Conservation (phyloP, 306 rosid genomes). For the Bauhinia variegata region DNA sequence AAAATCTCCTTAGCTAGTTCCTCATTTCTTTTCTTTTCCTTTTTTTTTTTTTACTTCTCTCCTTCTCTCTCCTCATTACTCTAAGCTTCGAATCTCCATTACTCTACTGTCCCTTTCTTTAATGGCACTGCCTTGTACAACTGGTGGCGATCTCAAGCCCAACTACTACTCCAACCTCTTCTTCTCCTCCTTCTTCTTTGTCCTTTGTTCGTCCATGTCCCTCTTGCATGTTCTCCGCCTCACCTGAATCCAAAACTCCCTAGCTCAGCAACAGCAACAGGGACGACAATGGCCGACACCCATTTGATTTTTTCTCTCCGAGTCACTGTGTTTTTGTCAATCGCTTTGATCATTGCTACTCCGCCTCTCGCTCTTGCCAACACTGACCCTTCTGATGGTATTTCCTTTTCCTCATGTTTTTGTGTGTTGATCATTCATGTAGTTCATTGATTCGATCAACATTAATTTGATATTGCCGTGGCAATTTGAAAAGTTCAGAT, state of each 20-base stretch:
- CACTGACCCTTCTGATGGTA: constrained; percentile 90
- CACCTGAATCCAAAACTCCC: constrained; percentile 41
- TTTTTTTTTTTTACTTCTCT: too few relatives aligned
- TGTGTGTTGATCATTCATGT: constrained; percentile 29
- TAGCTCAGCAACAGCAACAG: constrained; percentile 5
- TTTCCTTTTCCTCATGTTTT: not conserved
- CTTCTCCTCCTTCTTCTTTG: constrained; percentile 29
- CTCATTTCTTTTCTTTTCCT: too few relatives aligned
- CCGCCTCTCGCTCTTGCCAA: constrained; percentile 46
- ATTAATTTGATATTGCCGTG: constrained; percentile 1
- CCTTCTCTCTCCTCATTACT: constrained; percentile 75
- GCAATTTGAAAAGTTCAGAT: constrained; percentile 24
- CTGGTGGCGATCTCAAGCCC: constrained; percentile 56
- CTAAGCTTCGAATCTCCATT: constrained; percentile 75
- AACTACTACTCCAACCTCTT: constrained; percentile 37
- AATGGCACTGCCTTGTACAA: constrained; percentile 74
- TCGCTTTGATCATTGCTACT: constrained; percentile 47
- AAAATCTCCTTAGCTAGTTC: not conserved
- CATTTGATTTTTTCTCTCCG: constrained; percentile 9
- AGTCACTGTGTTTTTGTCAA: constrained; percentile 28
- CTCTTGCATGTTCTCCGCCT: constrained; percentile 55
- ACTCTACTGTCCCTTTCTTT: constrained; percentile 58
- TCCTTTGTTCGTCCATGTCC: constrained; percentile 43
- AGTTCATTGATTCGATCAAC: constrained; percentile 16
- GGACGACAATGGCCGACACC: constrained; percentile 53